Percentiles rank a stretch among this genome's conserved stretches.
phyloP scores from a whole-genome alignment of 2,329 filamentous ascomycete genomes.

The Aspergillus sp. region DNA sequence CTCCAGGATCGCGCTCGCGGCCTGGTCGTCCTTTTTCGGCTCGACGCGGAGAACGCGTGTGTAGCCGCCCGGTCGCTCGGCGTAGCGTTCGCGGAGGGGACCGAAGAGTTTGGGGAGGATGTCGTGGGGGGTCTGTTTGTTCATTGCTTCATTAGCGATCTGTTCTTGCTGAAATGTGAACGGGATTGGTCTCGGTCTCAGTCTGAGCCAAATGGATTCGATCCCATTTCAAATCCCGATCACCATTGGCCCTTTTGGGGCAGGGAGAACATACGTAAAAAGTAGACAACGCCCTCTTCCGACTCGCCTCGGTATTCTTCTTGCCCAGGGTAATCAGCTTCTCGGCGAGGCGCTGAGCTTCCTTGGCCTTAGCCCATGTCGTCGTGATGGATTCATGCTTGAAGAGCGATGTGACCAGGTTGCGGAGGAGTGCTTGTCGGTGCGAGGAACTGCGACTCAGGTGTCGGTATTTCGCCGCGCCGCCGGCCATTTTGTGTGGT shows the following conservation, averaged over 20 bases:
- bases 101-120: slow-evolving; percentile 84
- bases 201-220: not conserved
- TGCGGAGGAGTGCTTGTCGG: slow-evolving; percentile 88
- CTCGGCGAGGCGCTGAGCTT: slow-evolving; percentile 90
- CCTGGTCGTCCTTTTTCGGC: slow-evolving; percentile 85
- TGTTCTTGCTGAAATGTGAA: not conserved
- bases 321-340: slow-evolving; percentile 94
- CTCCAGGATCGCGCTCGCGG: slow-evolving; percentile 86
- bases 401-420: slow-evolving; percentile 93
- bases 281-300: slow-evolving; percentile 74
- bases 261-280: slow-evolving; percentile 71
- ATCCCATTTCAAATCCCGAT: not conserved
- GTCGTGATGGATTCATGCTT: slow-evolving; percentile 92
- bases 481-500: slow-evolving; percentile 73
- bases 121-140: slow-evolving; percentile 43
- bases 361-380: slow-evolving; percentile 96
- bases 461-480: slow-evolving; percentile 84
- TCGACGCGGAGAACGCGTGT: slow-evolving; percentile 93
- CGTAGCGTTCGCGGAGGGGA: slow-evolving; percentile 78
- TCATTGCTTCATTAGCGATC: not conserved
- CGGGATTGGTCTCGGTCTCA: not conserved
- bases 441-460: slow-evolving; percentile 84
- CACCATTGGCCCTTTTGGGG: not conserved
- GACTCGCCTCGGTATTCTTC: slow-evolving; percentile 83
- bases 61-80: slow-evolving; percentile 82